Evolutionary conservation across 495 filamentous ascomycete genomes (phyloP).

Genomic region (Extremus antarcticus): DNA sequence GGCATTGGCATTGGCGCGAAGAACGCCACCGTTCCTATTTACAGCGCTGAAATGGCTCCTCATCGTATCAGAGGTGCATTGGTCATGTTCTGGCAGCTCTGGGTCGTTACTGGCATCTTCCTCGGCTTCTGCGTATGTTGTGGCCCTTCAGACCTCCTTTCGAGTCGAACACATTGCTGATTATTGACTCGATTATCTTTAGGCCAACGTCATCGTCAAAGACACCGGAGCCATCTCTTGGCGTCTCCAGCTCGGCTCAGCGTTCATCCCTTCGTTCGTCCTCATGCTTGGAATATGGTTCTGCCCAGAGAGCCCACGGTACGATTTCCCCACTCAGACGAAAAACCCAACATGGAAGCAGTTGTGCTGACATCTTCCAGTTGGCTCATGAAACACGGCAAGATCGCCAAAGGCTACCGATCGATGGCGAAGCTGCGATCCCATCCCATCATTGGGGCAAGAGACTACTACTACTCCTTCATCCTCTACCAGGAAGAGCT

Average conservation of each 20-base stretch:
- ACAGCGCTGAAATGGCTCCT: slow-evolving; percentile 47
- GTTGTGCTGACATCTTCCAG: neutral
- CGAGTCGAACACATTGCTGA: slow-evolving; percentile 35
- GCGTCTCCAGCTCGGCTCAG: slow-evolving; percentile 38
- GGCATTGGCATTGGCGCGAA: slow-evolving; percentile 54
- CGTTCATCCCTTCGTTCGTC: slow-evolving; percentile 31
- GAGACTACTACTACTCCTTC: slow-evolving; percentile 42
- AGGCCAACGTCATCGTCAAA: slow-evolving; percentile 28
- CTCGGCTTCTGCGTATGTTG: slow-evolving; percentile 25
- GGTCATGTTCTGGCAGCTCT: slow-evolving; percentile 54
- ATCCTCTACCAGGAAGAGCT: slow-evolving; percentile 19
- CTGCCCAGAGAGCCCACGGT: slow-evolving; percentile 26
- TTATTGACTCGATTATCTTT: slow-evolving; percentile 22
- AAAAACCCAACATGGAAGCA: too few species aligned
- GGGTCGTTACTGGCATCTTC: slow-evolving; percentile 28
- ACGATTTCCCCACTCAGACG: too few species aligned
- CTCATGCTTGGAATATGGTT: slow-evolving; percentile 24
- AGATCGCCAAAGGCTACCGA: slow-evolving; percentile 23
- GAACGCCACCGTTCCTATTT: slow-evolving; percentile 47
- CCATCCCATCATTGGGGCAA: slow-evolving; percentile 39
- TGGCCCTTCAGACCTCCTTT: slow-evolving; percentile 24
- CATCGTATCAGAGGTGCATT: slow-evolving; percentile 47
- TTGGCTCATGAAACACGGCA: slow-evolving; percentile 23
- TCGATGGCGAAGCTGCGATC: slow-evolving; percentile 37
- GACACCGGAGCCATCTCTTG: slow-evolving; percentile 23